A percentile compares a stretch with the other conserved stretches of the same genome.
Evolutionary conservation across 305 asterid genomes (phyloP).

Genomic region (Stenogyne calaminthoides): DNA sequence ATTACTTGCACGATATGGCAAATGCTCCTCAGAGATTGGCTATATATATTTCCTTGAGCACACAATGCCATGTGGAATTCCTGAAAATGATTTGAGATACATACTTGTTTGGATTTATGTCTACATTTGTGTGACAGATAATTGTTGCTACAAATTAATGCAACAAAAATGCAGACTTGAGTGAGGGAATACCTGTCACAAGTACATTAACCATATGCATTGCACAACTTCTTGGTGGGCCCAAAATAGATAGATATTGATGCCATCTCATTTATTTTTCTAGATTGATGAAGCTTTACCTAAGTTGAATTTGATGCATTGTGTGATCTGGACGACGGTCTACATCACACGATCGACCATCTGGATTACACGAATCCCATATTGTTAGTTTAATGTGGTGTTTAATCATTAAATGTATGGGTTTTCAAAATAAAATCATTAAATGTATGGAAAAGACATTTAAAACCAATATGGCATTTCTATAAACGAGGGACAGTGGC

Average conservation of each 20-base stretch:
- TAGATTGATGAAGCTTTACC: neutral
- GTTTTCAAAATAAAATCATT: too few relatives aligned
- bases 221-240: neutral
- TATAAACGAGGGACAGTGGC: too few relatives aligned
- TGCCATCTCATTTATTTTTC: neutral
- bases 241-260: neutral
- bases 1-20: slow-evolving; percentile 32
- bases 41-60: neutral
- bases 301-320: too few relatives aligned
- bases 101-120: neutral
- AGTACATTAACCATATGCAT: neutral
- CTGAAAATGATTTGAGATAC: neutral
- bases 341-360: neutral
- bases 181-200: too few relatives aligned
- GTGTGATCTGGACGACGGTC: neutral
- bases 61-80: slow-evolving; percentile 19
- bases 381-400: too few relatives aligned
- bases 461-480: too few relatives aligned
- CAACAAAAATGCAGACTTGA: too few relatives aligned
- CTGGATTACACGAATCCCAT: too few relatives aligned
- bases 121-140: neutral
- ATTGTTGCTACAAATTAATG: neutral
- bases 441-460: too few relatives aligned
- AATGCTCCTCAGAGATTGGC: slow-evolving; percentile 24
- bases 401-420: too few relatives aligned